Evolutionary conservation across 164 flowering plant species (phyloP), one percentile per base, ranked within the genome.

Genomic region (Nymphaea thermarum): DNA sequence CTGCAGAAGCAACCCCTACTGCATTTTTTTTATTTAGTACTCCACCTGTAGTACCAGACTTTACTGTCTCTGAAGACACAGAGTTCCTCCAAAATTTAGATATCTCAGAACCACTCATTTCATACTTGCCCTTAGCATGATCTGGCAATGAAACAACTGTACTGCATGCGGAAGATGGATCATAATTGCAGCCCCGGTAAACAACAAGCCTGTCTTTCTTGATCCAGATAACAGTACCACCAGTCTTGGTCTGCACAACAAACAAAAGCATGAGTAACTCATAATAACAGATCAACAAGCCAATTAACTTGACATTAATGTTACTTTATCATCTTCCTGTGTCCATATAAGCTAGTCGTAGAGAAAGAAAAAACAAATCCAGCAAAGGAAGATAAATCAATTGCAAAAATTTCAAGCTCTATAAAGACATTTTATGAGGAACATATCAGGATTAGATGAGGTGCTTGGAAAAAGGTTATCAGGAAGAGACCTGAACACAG

Each of bases 221-320:
- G 18, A 79, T 80, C 91, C 91, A 91, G 15, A 93, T 86, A 79
- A 93, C 97, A 75, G 88, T 72, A 51, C 98, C 98, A 71, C 91
- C 88, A 15, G 96, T 91, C 85, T 91, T 89, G 16, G 80, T 68
- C 98, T 93, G 87, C 63, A 67, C 43, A 64, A 66, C 47, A 67
- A 57, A 55, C 16, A 63, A 60, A 36, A 72, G 36, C 55, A 25
- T 25, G 36, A 25, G 36, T 25, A 25, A 25, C 36, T 25, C 36
- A 25, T 25, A 25, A 25, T 25, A 25, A 25, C 36, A 25, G 36
- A 25, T 25, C 36, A 0, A 25, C 36, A 25, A 25, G 36, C 36
- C 36, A 25, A 25, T 25, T 25, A 25, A 47, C 7, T 47, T 47
- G 55, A 2, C 55, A 47, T 47, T 2, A 47, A 47, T 3, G 12